Conservation (phyloP, 768 basidiomycete genomes). For the Naganishia vaughanmartiniae region DNA sequence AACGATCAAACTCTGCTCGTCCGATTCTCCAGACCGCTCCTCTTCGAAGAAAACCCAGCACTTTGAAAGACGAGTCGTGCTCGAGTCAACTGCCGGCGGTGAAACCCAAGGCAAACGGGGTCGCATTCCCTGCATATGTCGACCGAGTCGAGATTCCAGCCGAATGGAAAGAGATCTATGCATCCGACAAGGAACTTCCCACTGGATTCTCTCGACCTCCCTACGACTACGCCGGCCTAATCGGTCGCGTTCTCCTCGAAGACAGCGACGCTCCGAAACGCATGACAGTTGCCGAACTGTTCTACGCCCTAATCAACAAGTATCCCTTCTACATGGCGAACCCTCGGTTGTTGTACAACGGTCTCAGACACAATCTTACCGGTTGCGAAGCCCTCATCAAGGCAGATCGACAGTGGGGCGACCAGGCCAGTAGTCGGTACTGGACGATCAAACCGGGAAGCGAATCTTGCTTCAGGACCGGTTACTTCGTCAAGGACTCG, state of each 20-base stretch:
- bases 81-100: neutral
- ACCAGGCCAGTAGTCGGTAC: slow-evolving; percentile 48
- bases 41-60: neutral
- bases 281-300: slow-evolving; percentile 48
- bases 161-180: slow-evolving; percentile 15
- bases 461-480: slow-evolving; percentile 45
- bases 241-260: slow-evolving; percentile 46
- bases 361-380: slow-evolving; percentile 50
- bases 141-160: slow-evolving; percentile 13
- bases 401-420: slow-evolving; percentile 48
- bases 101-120: slow-evolving; percentile 2
- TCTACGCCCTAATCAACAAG: slow-evolving; percentile 24
- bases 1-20: slow-evolving; percentile 13
- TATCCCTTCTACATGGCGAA: slow-evolving; percentile 35
- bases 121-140: slow-evolving; percentile 18
- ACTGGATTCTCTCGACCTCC: slow-evolving; percentile 17
- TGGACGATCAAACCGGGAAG: slow-evolving; percentile 51
- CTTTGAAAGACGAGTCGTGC: neutral
- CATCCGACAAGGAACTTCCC: neutral
- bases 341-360: slow-evolving; percentile 51
- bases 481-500: slow-evolving; percentile 22
- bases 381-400: slow-evolving; percentile 51
- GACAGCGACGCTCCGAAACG: slow-evolving; percentile 39
- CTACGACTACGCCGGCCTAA: slow-evolving; percentile 44
- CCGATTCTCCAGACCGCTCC: neutral